phyloP scores from a whole-genome alignment of 2,329 filamentous ascomycete species.

The Cadophora sp. region DNA sequence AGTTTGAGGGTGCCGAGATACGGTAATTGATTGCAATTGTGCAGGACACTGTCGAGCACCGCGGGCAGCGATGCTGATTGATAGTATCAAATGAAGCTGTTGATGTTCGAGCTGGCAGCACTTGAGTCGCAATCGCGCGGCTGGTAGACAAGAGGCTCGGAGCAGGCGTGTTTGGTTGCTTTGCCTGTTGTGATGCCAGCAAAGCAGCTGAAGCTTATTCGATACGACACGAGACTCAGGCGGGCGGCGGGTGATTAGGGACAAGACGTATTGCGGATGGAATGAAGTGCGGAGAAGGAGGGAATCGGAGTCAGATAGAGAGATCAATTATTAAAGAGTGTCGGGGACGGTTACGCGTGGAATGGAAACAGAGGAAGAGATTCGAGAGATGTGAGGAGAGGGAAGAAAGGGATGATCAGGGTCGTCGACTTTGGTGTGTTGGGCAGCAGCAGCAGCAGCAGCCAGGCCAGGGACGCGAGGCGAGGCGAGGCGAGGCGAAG shows the following conservation, averaged over 20 bases:
- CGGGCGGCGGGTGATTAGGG: constrained; percentile 4
- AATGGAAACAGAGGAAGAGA: constrained; percentile 1
- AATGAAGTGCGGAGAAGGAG: constrained; percentile 9
- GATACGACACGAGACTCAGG: constrained; percentile 30
- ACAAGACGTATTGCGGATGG: constrained; percentile 2
- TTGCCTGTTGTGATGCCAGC: constrained; percentile 38
- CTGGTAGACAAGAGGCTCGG: constrained; percentile 3
- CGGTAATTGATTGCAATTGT: neutral
- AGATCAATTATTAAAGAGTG: constrained; percentile 21
- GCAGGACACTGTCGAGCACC: neutral
- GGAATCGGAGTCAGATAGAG: constrained; percentile 13
- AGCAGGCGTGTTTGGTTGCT: constrained; percentile 24
- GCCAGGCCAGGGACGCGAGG: neutral
- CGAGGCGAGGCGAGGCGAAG: neutral
- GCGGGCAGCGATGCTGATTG: neutral
- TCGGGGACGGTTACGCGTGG: constrained; percentile 13
- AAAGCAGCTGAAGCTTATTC: constrained; percentile 35
- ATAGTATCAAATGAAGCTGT: constrained; percentile 23
- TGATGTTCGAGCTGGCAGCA: constrained; percentile 19
- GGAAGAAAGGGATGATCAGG: neutral
- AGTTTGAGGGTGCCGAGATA: neutral
- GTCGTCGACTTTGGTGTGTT: neutral
- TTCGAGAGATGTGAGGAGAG: constrained; percentile 4
- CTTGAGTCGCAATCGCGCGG: constrained; percentile 23
- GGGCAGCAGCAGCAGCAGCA: neutral